phyloP scores from a whole-genome alignment of 768 basidiomycete genomes.

The Lyophyllum decastes region DNA sequence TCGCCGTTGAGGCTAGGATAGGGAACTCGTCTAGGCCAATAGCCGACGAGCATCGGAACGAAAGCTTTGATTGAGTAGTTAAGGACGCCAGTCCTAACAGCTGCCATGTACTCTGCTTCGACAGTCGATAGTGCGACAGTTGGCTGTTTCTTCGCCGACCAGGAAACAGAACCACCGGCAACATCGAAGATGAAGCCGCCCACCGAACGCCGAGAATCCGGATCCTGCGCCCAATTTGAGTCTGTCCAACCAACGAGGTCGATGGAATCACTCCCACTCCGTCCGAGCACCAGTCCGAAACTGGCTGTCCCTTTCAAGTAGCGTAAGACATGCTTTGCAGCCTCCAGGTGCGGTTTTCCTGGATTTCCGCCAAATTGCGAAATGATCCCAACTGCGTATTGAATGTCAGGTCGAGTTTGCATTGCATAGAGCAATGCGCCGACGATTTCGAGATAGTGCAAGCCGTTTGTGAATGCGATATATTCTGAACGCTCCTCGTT shows the following conservation, averaged over 20 bases:
- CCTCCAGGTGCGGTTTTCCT: not conserved
- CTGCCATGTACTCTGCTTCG: not conserved
- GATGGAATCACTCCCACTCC: not conserved
- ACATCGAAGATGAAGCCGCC: not conserved
- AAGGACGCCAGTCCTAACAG: too few relatives aligned
- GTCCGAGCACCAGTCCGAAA: not conserved
- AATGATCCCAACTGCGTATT: not conserved
- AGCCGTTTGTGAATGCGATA: too few relatives aligned
- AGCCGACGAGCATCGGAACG: too few relatives aligned
- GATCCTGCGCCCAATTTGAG: slow-evolving; percentile 3
- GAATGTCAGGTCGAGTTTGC: not conserved
- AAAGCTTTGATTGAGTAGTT: too few relatives aligned
- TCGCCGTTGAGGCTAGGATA: too few relatives aligned
- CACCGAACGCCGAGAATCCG: not conserved
- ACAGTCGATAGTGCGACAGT: not conserved
- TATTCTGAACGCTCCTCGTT: not conserved
- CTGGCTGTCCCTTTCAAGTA: not conserved
- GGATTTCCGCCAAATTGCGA: not conserved
- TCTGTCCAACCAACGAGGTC: not conserved
- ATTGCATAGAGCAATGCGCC: not conserved
- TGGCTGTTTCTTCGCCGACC: not conserved
- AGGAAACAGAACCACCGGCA: not conserved
- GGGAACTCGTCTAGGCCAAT: too few relatives aligned
- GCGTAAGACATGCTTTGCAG: not conserved
- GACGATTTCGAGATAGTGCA: not conserved